A percentile compares a stretch with the other conserved stretches of the same genome.
phyloP scores from a whole-genome alignment of 1,284 basidiomycete genomes.

The Ceratobasidium sp. region DNA sequence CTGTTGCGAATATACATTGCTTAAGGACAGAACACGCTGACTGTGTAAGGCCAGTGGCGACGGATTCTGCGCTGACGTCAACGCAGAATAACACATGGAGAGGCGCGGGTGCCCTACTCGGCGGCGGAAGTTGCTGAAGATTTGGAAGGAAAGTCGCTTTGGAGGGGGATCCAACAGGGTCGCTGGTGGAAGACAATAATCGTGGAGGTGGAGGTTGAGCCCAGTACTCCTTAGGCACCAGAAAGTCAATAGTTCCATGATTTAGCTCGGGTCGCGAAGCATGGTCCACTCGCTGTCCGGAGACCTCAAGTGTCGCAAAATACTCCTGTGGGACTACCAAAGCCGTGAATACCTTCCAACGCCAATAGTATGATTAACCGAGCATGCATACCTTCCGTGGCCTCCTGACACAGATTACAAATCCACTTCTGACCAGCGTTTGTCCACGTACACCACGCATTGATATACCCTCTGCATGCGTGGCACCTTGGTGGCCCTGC shows the following conservation, averaged over 20 bases:
- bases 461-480: slow-evolving; percentile 89
- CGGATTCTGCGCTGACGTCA: slow-evolving; percentile 80
- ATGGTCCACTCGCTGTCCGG: slow-evolving; percentile 83
- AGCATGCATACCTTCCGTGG: slow-evolving; percentile 71
- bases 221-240: slow-evolving; percentile 88
- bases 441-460: slow-evolving; percentile 90
- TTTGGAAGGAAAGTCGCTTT: slow-evolving; percentile 30
- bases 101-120: slow-evolving; percentile 65
- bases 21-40: slow-evolving; percentile 20
- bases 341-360: slow-evolving; percentile 8
- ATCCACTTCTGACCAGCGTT: slow-evolving; percentile 87
- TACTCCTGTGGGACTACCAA: slow-evolving; percentile 76
- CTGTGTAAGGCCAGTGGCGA: slow-evolving; percentile 68
- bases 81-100: slow-evolving; percentile 87
- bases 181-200: slow-evolving; percentile 56
- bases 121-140: slow-evolving; percentile 52
- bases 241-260: slow-evolving; percentile 92
- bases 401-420: slow-evolving; percentile 88
- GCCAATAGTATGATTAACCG: slow-evolving; percentile 43
- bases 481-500: slow-evolving; percentile 86
- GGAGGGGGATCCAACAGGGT: slow-evolving; percentile 56
- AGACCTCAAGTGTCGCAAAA: slow-evolving; percentile 84
- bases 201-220: slow-evolving; percentile 69
- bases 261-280: slow-evolving; percentile 84
- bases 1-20: slow-evolving; percentile 26